Evolutionary conservation across 2,329 filamentous ascomycete genomes (phyloP).

Genomic region (Fusarium longipes): DNA sequence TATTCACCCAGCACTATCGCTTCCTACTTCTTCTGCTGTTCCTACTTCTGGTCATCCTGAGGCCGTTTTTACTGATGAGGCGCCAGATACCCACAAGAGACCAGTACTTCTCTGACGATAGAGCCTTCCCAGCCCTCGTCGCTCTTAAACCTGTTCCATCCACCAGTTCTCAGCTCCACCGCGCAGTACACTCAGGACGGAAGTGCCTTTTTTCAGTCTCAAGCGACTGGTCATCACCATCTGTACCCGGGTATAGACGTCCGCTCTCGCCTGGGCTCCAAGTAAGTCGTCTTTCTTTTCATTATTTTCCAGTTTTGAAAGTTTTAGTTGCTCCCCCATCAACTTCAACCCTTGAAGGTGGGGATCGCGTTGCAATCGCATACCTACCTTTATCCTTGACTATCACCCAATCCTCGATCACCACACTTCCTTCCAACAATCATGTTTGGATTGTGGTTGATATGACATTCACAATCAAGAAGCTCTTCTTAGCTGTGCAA

Average conservation of each 20-base stretch:
- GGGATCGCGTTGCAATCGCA: constrained; percentile 3
- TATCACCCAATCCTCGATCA: background rate
- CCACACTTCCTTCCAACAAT: background rate
- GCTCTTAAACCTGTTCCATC: constrained; percentile 64
- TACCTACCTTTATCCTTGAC: background rate
- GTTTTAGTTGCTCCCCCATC: constrained; percentile 9
- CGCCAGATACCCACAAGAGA: constrained; percentile 66
- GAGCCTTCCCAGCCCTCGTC: constrained; percentile 64
- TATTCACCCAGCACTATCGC: constrained; percentile 24
- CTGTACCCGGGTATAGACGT: constrained; percentile 63
- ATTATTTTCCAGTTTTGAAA: background rate
- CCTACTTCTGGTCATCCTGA: constrained; percentile 34
- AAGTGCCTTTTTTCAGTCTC: constrained; percentile 61
- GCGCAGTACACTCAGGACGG: constrained; percentile 63
- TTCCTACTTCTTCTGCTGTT: constrained; percentile 24
- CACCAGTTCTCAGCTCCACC: constrained; percentile 59
- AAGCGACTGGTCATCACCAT: constrained; percentile 54
- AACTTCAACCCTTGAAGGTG: constrained; percentile 6
- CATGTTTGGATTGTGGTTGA: constrained; percentile 9
- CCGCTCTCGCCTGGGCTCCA: constrained; percentile 65
- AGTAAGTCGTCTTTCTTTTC: constrained; percentile 56
- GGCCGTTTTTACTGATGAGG: constrained; percentile 44
- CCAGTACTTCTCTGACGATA: constrained; percentile 64
- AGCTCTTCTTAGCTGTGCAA: constrained; percentile 9
- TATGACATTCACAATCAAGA: constrained; percentile 14